Percentiles rank a stretch among this genome's conserved stretches.
These are phyloP conservation scores for Coemansia furcata DNA, from an alignment of 192 early-diverging fungal species.

Conservation along the genomic window DNA sequence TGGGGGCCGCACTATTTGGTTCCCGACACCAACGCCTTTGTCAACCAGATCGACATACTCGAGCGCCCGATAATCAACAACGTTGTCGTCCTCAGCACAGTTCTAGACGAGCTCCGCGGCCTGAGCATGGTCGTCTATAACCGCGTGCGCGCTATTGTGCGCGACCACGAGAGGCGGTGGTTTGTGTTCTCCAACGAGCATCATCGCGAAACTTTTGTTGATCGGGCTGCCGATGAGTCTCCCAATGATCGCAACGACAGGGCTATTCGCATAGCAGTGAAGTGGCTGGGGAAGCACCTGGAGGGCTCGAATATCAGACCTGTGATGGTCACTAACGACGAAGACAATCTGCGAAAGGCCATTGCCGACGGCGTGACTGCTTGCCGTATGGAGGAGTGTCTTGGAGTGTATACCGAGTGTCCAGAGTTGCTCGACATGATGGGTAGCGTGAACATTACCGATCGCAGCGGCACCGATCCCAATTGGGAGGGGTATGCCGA, in stretches of 20 bases:
- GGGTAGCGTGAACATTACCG: slow-evolving; percentile 51
- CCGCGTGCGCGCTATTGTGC: slow-evolving; percentile 70
- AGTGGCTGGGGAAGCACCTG: slow-evolving; percentile 85
- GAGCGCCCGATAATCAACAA: slow-evolving; percentile 84
- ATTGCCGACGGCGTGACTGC: slow-evolving; percentile 62
- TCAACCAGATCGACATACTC: slow-evolving; percentile 92
- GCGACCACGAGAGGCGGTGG: slow-evolving; percentile 72
- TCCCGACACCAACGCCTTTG: slow-evolving; percentile 94
- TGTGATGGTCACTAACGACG: slow-evolving; percentile 85
- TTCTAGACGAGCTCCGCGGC: slow-evolving; percentile 87
- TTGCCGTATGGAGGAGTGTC: slow-evolving; percentile 75
- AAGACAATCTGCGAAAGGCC: slow-evolving; percentile 77
- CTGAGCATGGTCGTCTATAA: slow-evolving; percentile 77
- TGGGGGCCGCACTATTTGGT: slow-evolving; percentile 74
- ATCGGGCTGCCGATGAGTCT: slow-evolving; percentile 74
- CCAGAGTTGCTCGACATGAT: slow-evolving; percentile 96
- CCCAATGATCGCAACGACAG: slow-evolving; percentile 96
- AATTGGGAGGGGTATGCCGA: slow-evolving; percentile 59
- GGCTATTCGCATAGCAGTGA: slow-evolving; percentile 81
- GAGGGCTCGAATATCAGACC: slow-evolving; percentile 53
- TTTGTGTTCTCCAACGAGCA: slow-evolving; percentile 98
- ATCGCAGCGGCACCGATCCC: slow-evolving; percentile 36
- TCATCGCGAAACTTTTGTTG: slow-evolving; percentile 84
- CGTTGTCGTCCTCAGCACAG: slow-evolving; percentile 92
- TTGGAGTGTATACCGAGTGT: slow-evolving; percentile 64